Conservation (phyloP, 2,329 filamentous ascomycete genomes). For the Aspergillus fumigatiaffinis region DNA sequence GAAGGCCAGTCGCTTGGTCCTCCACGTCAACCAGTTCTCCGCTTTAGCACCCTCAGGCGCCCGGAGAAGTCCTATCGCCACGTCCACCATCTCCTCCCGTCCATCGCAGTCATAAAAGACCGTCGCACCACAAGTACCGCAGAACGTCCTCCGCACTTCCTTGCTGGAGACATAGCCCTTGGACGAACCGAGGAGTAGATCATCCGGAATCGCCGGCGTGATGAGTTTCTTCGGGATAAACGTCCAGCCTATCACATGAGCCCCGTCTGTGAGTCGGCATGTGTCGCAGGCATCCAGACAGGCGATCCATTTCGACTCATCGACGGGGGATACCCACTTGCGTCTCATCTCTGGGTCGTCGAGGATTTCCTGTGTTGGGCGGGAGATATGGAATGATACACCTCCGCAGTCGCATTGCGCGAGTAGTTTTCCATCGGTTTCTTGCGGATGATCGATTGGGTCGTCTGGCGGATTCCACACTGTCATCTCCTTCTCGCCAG, state of each 20-base stretch:
- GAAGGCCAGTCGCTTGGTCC: slow-evolving; percentile 23
- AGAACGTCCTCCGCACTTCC: slow-evolving; percentile 41
- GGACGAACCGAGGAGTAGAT: slow-evolving; percentile 33
- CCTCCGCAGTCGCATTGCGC: slow-evolving; percentile 45
- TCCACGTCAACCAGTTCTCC: slow-evolving; percentile 44
- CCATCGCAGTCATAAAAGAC: slow-evolving; percentile 39
- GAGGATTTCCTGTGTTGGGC: slow-evolving; percentile 30
- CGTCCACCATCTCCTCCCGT: slow-evolving; percentile 36
- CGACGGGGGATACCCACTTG: slow-evolving; percentile 13
- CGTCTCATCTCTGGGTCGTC: slow-evolving; percentile 17
- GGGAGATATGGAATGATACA: slow-evolving; percentile 40
- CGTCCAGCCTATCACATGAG: slow-evolving; percentile 41
- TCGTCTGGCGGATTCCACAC: slow-evolving; percentile 6
- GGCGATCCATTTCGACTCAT: slow-evolving; percentile 23
- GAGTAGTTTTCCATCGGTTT: slow-evolving; percentile 20
- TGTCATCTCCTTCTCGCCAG: slow-evolving; percentile 13
- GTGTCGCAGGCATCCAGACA: slow-evolving; percentile 28
- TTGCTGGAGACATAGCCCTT: slow-evolving; percentile 37
- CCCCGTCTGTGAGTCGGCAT: slow-evolving; percentile 40
- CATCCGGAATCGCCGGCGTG: slow-evolving; percentile 18
- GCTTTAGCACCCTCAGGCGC: slow-evolving; percentile 38
- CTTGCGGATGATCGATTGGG: not conserved
- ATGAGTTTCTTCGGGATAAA: slow-evolving; percentile 38
- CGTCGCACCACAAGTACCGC: slow-evolving; percentile 43
- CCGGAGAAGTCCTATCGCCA: slow-evolving; percentile 41